These are phyloP conservation scores for Flueggea neowawraea DNA, from an alignment of 441 rosid genomes.

Conservation along the genomic window DNA sequence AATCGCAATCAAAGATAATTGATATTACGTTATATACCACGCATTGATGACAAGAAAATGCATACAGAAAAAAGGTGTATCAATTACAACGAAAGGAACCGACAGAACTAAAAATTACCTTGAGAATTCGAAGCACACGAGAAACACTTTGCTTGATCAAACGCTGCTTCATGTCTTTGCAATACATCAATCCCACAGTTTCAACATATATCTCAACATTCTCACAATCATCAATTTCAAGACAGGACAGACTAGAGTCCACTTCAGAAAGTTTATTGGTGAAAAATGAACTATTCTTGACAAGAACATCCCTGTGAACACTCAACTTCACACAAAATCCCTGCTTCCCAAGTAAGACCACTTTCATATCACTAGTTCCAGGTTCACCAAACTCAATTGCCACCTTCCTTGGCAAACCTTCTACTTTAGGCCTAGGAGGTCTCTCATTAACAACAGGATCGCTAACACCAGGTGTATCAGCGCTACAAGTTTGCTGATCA, in stretches of 20 bases:
- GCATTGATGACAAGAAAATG: no score
- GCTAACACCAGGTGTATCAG: conserved; percentile 33
- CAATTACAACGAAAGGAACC: conserved; percentile 4
- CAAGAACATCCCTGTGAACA: conserved; percentile 74
- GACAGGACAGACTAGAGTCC: conserved; percentile 53
- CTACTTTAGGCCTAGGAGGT: conserved; percentile 60
- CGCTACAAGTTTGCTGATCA: conserved; percentile 35
- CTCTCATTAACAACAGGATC: conserved; percentile 59
- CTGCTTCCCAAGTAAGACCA: conserved; percentile 81
- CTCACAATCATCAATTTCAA: conserved; percentile 80
- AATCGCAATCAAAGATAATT: no score
- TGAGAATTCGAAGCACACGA: conserved; percentile 85
- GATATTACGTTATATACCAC: no score
- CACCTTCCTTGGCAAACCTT: conserved; percentile 81
- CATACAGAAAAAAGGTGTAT: background rate
- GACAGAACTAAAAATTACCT: conserved; percentile 44
- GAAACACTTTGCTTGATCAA: conserved; percentile 88
- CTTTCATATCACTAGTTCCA: conserved; percentile 82
- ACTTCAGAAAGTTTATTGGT: conserved; percentile 60
- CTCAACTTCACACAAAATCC: conserved; percentile 93
- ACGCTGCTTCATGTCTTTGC: conserved; percentile 90
- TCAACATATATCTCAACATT: conserved; percentile 91
- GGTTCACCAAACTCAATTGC: conserved; percentile 94
- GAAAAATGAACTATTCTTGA: conserved; percentile 67
- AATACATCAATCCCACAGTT: conserved; percentile 91